Percentiles rank a stretch among this genome's conserved stretches.
Evolutionary conservation across 2,329 filamentous ascomycete species (phyloP).

Genomic region (Lachnellula hyalina): DNA sequence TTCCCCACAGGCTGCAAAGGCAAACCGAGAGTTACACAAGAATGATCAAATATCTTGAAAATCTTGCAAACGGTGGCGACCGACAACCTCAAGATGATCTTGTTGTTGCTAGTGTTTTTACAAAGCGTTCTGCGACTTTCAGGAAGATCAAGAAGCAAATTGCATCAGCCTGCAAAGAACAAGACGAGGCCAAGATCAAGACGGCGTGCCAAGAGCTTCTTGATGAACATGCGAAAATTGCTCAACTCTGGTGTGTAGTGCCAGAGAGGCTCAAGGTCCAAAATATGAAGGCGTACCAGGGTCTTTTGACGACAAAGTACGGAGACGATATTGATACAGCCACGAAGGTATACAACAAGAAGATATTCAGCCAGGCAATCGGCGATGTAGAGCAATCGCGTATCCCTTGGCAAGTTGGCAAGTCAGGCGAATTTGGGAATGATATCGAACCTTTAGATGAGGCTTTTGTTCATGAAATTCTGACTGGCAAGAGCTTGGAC

Average conservation of each 20-base stretch:
- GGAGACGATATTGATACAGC: slow-evolving; percentile 2
- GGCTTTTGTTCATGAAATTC: slow-evolving; percentile 11
- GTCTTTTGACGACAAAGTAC: slow-evolving; percentile 3
- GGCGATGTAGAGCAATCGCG: slow-evolving; percentile 13
- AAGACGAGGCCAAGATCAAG: slow-evolving; percentile 10
- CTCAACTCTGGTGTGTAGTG: slow-evolving; percentile 11
- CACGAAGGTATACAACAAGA: slow-evolving; percentile 1
- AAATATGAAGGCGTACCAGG: slow-evolving; percentile 15
- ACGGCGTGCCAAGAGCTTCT: slow-evolving; percentile 7
- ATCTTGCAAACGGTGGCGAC: slow-evolving; percentile 11
- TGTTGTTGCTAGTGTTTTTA: slow-evolving; percentile 16
- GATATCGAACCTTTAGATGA: slow-evolving; percentile 15
- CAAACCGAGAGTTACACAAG: slow-evolving; percentile 13
- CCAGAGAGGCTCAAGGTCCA: slow-evolving; percentile 9
- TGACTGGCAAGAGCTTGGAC: slow-evolving; percentile 10
- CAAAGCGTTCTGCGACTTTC: slow-evolving; percentile 21
- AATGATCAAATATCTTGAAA: slow-evolving; percentile 18
- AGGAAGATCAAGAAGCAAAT: slow-evolving; percentile 13
- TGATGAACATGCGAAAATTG: slow-evolving; percentile 12
- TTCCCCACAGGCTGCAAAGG: slow-evolving; percentile 12
- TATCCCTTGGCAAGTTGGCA: slow-evolving; percentile 18
- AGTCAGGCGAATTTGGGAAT: slow-evolving; percentile 11
- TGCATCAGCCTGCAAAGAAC: slow-evolving; percentile 6
- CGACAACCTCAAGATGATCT: slow-evolving; percentile 16
- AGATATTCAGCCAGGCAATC: slow-evolving; percentile 3